phyloP scores from a whole-genome alignment of 2,329 filamentous ascomycete genomes.

The Epichloe elymi region DNA sequence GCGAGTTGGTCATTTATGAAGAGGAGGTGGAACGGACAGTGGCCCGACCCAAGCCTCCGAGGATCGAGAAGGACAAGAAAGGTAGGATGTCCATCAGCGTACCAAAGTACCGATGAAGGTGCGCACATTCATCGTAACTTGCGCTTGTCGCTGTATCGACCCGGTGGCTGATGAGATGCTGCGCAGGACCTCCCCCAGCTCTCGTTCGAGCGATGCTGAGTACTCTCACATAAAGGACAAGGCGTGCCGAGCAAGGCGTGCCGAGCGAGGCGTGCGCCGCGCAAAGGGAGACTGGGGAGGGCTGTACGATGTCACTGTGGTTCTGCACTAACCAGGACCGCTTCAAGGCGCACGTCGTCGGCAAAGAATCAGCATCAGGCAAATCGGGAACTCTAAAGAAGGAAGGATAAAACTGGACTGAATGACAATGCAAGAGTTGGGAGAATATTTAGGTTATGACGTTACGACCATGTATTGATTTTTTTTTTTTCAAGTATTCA shows the following conservation, averaged over 20 bases:
- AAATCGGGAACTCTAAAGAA: neutral
- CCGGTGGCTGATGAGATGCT: conserved; percentile 19
- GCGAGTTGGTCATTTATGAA: conserved; percentile 50
- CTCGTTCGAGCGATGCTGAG: conserved; percentile 58
- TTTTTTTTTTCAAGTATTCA: neutral
- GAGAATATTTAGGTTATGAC: neutral
- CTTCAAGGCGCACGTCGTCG: neutral
- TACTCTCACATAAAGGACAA: conserved; percentile 44
- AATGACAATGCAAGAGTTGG: neutral
- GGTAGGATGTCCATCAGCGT: conserved; percentile 87
- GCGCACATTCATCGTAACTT: conserved; percentile 20
- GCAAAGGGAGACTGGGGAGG: neutral
- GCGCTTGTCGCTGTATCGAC: conserved; percentile 7
- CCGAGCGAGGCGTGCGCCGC: no score
- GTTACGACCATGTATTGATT: neutral
- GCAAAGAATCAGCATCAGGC: no score
- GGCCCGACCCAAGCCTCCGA: conserved; percentile 42
- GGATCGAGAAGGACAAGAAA: conserved; percentile 83
- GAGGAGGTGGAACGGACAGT: conserved; percentile 43
- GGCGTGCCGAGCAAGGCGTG: no score
- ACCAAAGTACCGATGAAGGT: conserved; percentile 53
- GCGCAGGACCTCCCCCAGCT: conserved; percentile 48
- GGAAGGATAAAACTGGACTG: neutral
- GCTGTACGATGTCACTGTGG: neutral
- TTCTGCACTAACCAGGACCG: neutral